These are phyloP conservation scores for Bryum argenteum DNA, from an alignment of 225 moss, liverwort and hornwort genomes.

Conservation along the genomic window DNA sequence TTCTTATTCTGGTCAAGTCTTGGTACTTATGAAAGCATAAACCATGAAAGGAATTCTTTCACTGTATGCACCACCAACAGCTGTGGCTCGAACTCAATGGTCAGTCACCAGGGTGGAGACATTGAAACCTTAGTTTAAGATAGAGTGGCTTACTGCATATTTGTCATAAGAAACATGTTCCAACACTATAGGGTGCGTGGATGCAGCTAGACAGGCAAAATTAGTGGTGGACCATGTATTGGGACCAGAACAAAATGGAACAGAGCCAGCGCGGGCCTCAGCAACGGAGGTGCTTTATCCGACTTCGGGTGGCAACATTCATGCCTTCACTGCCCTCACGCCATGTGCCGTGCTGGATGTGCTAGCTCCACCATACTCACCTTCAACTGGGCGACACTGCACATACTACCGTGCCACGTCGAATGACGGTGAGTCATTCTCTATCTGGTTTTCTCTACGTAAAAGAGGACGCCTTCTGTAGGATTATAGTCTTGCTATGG, in stretches of 20 bases:
- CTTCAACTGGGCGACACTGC: constrained; percentile 74
- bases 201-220: constrained; percentile 77
- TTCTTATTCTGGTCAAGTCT: constrained; percentile 1
- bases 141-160: background rate
- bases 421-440: constrained; percentile 35
- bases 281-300: constrained; percentile 83
- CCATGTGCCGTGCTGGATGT: constrained; percentile 96
- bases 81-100: constrained; percentile 8
- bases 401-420: constrained; percentile 82
- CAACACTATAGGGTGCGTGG: constrained; percentile 6
- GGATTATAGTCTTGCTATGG: background rate
- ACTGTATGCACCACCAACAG: background rate
- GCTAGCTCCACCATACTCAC: constrained; percentile 87
- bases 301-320: constrained; percentile 93
- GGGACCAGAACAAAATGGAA: constrained; percentile 36
- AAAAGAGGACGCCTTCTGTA: background rate
- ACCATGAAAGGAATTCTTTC: background rate
- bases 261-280: constrained; percentile 53
- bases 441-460: background rate
- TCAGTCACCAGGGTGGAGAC: constrained; percentile 12
- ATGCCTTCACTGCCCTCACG: constrained; percentile 89
- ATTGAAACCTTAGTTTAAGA: background rate
- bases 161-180: background rate
- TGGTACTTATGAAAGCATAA: background rate
- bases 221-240: constrained; percentile 75